Conservation (phyloP, 768 basidiomycete species). For the Fomitopsis serialis region DNA sequence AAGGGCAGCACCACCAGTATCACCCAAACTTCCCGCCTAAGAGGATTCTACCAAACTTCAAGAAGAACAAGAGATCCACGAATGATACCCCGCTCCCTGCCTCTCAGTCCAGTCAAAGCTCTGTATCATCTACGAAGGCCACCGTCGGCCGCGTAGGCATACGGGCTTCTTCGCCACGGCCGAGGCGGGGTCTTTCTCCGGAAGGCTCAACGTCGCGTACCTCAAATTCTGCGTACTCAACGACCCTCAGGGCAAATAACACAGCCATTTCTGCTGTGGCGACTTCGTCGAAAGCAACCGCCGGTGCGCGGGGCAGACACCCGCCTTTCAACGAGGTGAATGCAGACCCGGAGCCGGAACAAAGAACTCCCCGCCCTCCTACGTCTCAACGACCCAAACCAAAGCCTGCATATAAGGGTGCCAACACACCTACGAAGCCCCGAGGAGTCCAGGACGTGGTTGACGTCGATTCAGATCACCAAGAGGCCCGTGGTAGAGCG, state of each 20-base stretch:
- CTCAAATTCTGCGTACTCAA: neutral
- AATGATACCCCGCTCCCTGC: neutral
- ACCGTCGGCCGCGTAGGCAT: neutral
- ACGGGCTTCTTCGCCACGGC: neutral
- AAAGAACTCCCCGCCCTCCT: slow-evolving; percentile 10
- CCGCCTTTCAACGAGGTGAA: slow-evolving; percentile 5
- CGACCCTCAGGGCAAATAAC: neutral
- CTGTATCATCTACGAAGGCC: neutral
- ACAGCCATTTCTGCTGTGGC: no score
- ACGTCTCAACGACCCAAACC: slow-evolving; percentile 1
- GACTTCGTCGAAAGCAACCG: neutral
- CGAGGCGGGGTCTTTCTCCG: neutral
- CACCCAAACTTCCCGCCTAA: slow-evolving; percentile 9
- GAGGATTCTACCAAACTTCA: slow-evolving; percentile 11
- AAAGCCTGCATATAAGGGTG: neutral
- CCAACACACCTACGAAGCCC: neutral
- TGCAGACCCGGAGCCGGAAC: neutral
- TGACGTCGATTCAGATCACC: neutral
- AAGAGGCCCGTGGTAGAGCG: neutral
- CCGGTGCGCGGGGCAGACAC: neutral
- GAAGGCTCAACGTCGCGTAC: neutral
- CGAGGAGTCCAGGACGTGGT: slow-evolving; percentile 6
- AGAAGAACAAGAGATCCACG: slow-evolving; percentile 11
- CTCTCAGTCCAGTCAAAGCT: neutral
- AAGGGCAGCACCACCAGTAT: slow-evolving; percentile 10